Conservation (phyloP, 345 rosid species). For the Brassica nigra region DNA sequence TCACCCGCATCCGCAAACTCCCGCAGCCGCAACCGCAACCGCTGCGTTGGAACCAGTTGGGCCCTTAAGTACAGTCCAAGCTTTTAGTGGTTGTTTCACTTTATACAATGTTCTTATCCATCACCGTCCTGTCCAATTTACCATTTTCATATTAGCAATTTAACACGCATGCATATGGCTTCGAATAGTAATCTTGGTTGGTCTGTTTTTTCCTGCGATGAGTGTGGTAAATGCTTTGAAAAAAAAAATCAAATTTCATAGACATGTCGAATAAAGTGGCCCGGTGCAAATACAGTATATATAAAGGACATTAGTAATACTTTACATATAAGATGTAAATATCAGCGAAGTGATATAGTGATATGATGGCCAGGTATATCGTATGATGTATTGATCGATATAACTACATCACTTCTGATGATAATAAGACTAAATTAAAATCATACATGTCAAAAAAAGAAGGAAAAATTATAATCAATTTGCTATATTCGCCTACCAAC, state of each 20-base stretch:
- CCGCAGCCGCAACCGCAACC: too few relatives aligned
- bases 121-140: conserved; percentile 24
- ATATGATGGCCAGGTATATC: too few relatives aligned
- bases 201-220: conserved; percentile 8
- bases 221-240: not conserved
- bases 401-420: not conserved
- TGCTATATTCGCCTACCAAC: not conserved
- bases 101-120: conserved; percentile 34
- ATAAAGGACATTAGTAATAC: too few relatives aligned
- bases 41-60: too few relatives aligned
- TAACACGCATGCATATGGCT: conserved; percentile 9
- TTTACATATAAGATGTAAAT: not conserved
- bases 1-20: too few relatives aligned
- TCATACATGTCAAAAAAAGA: too few relatives aligned
- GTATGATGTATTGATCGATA: not conserved
- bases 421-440: not conserved
- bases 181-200: conserved; percentile 3
- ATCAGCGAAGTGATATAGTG: too few relatives aligned
- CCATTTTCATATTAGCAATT: not conserved
- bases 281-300: not conserved
- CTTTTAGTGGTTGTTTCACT: conserved; percentile 21
- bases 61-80: conserved; percentile 17
- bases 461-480: not conserved
- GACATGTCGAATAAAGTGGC: not conserved
- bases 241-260: not conserved